These are phyloP conservation scores for Opeltia flavorubescens DNA, from an alignment of 495 filamentous ascomycete species.

Conservation along the genomic window DNA sequence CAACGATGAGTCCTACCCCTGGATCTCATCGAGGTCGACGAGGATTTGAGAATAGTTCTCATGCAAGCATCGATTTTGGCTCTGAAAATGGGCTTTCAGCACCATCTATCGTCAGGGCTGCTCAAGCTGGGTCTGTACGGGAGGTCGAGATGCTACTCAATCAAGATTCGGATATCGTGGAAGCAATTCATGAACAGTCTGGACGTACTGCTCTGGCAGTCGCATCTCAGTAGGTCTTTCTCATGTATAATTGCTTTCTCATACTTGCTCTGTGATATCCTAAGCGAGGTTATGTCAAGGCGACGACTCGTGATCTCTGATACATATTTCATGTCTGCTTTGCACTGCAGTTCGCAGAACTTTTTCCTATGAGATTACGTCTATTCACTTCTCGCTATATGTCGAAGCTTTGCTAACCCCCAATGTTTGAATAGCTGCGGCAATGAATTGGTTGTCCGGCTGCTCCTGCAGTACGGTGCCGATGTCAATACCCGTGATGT, in stretches of 20 bases:
- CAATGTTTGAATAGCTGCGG: slow-evolving; percentile 17
- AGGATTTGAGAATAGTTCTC: slow-evolving; percentile 16
- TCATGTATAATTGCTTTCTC: too few species aligned
- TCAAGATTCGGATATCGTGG: slow-evolving; percentile 24
- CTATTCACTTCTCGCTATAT: not conserved
- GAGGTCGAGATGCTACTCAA: slow-evolving; percentile 29
- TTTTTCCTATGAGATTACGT: not conserved
- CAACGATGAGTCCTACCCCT: not conserved
- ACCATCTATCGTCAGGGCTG: slow-evolving; percentile 27
- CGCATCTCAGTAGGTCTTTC: slow-evolving; percentile 24
- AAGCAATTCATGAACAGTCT: slow-evolving; percentile 23
- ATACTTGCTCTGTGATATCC: too few species aligned
- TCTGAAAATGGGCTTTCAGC: slow-evolving; percentile 20
- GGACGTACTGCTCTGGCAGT: slow-evolving; percentile 30
- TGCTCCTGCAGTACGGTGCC: slow-evolving; percentile 27
- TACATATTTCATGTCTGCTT: too few species aligned
- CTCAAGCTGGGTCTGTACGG: slow-evolving; percentile 25
- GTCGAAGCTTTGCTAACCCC: not conserved
- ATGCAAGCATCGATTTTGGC: slow-evolving; percentile 29
- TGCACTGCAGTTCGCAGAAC: too few species aligned
- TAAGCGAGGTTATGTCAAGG: too few species aligned
- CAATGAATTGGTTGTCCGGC: slow-evolving; percentile 26
- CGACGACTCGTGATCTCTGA: too few species aligned
- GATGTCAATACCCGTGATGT: slow-evolving; percentile 21
- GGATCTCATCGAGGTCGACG: slow-evolving; percentile 11